A percentile compares a stretch with the other conserved stretches of the same genome.
phyloP scores from a whole-genome alignment of 345 rosid species.

The Eutrema heterophyllum region DNA sequence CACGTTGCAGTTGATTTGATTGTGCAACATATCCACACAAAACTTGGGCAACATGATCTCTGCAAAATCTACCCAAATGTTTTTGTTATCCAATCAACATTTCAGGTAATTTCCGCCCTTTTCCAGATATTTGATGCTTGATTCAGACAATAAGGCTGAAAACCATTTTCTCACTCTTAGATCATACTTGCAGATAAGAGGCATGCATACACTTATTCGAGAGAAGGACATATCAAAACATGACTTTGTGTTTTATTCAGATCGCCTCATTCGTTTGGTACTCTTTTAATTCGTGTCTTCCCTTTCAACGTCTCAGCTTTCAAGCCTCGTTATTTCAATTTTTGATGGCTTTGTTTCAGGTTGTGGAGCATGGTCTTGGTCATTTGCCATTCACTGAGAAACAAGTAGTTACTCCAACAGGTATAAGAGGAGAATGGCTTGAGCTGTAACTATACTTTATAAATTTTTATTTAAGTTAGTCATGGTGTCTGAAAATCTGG shows the following conservation, averaged over 20 bases:
- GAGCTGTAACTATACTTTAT: background rate
- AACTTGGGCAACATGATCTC: conserved; percentile 94
- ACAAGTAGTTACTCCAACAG: conserved; percentile 94
- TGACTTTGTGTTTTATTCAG: conserved; percentile 97
- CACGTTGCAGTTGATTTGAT: conserved; percentile 96
- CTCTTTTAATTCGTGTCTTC: conserved; percentile 10
- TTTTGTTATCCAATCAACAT: conserved; percentile 74
- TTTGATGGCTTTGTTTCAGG: conserved; percentile 45
- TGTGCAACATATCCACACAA: conserved; percentile 89
- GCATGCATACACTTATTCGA: conserved; percentile 98
- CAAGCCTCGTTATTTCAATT: conserved; percentile 4
- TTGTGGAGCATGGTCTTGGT: conserved; percentile 97
- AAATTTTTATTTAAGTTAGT: background rate
- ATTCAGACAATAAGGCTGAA: background rate
- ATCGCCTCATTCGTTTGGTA: conserved; percentile 95
- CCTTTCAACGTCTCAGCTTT: conserved; percentile 4
- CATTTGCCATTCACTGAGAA: conserved; percentile 95
- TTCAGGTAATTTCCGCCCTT: conserved; percentile 61
- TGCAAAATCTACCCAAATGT: conserved; percentile 91
- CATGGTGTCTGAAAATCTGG: conserved; percentile 5
- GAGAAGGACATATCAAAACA: conserved; percentile 93
- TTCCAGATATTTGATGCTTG: background rate
- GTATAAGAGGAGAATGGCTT: conserved; percentile 33
- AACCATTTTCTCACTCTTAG: conserved; percentile 19
- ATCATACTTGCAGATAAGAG: conserved; percentile 72